phyloP scores from a whole-genome alignment of 495 filamentous ascomycete species.

The Podospora appendiculata region DNA sequence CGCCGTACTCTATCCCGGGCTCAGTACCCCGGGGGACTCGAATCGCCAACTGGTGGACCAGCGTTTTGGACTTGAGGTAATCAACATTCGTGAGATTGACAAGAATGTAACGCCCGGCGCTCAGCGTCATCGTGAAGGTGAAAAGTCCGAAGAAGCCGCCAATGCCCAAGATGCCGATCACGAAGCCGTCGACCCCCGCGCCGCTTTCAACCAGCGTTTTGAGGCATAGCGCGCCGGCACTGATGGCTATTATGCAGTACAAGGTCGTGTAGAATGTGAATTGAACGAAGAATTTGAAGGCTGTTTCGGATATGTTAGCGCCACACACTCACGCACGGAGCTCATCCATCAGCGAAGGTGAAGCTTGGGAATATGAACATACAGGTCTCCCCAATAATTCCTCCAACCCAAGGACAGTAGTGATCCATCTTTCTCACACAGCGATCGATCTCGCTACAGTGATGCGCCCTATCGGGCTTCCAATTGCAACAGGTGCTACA shows the following conservation, averaged over 20 bases:
- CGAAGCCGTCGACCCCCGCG: constrained; percentile 24
- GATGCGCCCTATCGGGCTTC: constrained; percentile 80
- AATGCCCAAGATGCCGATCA: constrained; percentile 29
- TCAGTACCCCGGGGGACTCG: constrained; percentile 50
- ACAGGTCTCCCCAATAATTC: constrained; percentile 73
- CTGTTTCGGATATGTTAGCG: constrained; percentile 11
- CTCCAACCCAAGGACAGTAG: constrained; percentile 93
- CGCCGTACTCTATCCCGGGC: constrained; percentile 28
- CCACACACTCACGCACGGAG: not conserved
- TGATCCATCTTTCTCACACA: constrained; percentile 90
- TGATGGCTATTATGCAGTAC: constrained; percentile 57
- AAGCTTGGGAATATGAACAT: constrained; percentile 7
- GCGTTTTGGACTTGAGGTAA: constrained; percentile 51
- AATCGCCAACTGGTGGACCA: constrained; percentile 68
- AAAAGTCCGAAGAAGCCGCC: constrained; percentile 69
- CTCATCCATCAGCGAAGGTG: not conserved
- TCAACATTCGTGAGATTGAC: constrained; percentile 79
- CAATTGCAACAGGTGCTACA: constrained; percentile 72
- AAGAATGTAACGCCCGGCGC: constrained; percentile 58
- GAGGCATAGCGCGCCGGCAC: constrained; percentile 31
- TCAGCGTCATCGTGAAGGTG: constrained; percentile 62
- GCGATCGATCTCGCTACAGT: constrained; percentile 70
- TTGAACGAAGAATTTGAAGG: constrained; percentile 85
- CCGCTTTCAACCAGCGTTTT: constrained; percentile 14
- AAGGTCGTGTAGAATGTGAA: constrained; percentile 65